Conservation (phyloP, 2,329 filamentous ascomycete genomes). For the Lachnellula subtilissima region DNA sequence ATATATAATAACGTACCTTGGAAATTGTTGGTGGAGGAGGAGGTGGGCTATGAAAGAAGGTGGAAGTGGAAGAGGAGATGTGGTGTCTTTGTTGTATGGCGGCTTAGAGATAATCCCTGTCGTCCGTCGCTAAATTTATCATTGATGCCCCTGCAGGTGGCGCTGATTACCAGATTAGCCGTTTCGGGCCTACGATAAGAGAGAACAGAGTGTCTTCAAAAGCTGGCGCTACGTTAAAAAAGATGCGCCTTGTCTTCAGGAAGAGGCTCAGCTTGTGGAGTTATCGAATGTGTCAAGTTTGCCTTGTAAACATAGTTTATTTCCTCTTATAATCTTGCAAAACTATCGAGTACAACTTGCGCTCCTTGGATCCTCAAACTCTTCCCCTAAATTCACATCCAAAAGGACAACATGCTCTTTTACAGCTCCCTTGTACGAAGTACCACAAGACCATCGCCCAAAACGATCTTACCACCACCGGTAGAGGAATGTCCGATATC, state of each 20-base stretch:
- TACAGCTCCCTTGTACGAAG: background rate
- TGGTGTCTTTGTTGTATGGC: slow-evolving; percentile 21
- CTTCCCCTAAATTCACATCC: background rate
- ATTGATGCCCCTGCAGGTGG: background rate
- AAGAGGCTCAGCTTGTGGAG: too few relatives aligned
- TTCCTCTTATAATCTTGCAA: too few relatives aligned
- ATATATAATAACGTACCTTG: slow-evolving; percentile 11
- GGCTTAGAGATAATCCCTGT: background rate
- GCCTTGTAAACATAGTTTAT: too few relatives aligned
- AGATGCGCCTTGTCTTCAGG: background rate
- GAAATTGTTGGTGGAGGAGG: background rate
- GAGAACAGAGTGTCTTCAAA: slow-evolving; percentile 15
- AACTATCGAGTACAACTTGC: too few relatives aligned
- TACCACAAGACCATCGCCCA: background rate
- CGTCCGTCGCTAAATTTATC: slow-evolving; percentile 8
- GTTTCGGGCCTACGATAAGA: slow-evolving; percentile 3
- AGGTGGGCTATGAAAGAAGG: background rate
- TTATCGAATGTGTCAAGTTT: too few relatives aligned
- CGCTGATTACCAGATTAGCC: background rate
- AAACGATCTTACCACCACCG: background rate
- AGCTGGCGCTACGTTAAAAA: background rate
- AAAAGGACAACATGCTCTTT: background rate
- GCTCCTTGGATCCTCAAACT: background rate
- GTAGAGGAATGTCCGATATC: background rate
- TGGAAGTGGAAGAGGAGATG: slow-evolving; percentile 19